A percentile compares a stretch with the other conserved stretches of the same genome.
Conservation (phyloP, 169 alveolate species). For the Pseudocohnilembus persalinus region DNA sequence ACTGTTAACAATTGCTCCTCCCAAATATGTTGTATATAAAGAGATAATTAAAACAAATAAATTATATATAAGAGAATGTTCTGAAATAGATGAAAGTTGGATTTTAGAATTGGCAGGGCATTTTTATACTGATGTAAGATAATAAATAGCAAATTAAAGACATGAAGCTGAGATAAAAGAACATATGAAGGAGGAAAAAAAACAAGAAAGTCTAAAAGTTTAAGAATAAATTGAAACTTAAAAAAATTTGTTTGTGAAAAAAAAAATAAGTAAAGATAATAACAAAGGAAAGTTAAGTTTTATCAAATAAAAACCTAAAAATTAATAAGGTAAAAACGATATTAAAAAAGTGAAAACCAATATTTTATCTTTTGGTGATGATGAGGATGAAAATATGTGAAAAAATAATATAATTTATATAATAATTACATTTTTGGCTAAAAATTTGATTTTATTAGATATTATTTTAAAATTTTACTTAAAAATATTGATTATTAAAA, state of each 20-base stretch:
- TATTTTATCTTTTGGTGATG: not conserved
- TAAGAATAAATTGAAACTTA: not conserved
- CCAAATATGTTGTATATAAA: slow-evolving; percentile 89
- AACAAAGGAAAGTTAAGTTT: not conserved
- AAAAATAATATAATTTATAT: no score
- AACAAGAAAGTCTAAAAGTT: not conserved
- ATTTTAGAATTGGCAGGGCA: slow-evolving; percentile 95
- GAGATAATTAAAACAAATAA: slow-evolving; percentile 95
- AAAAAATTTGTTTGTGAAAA: no score
- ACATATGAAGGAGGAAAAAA: slow-evolving; percentile 6
- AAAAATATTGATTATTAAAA: no score
- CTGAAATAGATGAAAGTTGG: slow-evolving; percentile 94
- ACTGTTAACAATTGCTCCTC: slow-evolving; percentile 86
- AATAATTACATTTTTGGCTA: no score
- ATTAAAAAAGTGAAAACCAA: no score
- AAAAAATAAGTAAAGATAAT: not conserved
- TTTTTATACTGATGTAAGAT: slow-evolving; percentile 77
- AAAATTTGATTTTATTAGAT: no score
- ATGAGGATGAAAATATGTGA: no score
- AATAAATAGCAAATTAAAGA: not conserved
- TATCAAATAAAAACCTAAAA: not conserved
- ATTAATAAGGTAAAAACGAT: not conserved
- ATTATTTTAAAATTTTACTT: no score
- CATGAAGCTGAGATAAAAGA: slow-evolving; percentile 13
- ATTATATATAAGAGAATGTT: slow-evolving; percentile 94